Evolutionary conservation across 106 monocot species (phyloP).

Genomic region (Xerophyta viscosa): DNA sequence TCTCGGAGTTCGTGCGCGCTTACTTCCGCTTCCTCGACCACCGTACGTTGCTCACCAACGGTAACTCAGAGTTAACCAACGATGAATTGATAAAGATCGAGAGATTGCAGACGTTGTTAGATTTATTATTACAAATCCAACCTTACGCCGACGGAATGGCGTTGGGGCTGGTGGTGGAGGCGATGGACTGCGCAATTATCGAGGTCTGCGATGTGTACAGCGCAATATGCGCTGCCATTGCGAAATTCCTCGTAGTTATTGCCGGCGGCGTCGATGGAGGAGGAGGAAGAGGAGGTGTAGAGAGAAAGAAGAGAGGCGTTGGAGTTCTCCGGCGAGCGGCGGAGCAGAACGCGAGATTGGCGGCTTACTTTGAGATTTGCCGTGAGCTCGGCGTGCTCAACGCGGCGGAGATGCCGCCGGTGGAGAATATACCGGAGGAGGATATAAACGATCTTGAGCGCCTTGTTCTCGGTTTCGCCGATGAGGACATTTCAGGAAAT

Average conservation of each 20-base stretch:
- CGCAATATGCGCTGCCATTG: constrained; percentile 56
- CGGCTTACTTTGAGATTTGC: constrained; percentile 53
- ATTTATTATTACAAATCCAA: constrained; percentile 59
- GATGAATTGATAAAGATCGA: constrained; percentile 13
- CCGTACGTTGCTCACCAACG: constrained; percentile 27
- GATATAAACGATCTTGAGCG: constrained; percentile 59
- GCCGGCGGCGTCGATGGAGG: constrained; percentile 2
- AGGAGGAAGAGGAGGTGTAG: background rate
- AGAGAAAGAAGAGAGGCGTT: constrained; percentile 27
- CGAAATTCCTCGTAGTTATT: constrained; percentile 28
- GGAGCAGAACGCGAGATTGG: constrained; percentile 43
- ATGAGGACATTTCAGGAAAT: background rate
- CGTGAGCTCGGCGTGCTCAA: constrained; percentile 52
- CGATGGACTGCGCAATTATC: constrained; percentile 66
- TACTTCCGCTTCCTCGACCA: constrained; percentile 75
- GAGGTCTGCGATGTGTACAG: constrained; percentile 81
- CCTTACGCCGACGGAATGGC: constrained; percentile 62
- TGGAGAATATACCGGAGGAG: constrained; percentile 59
- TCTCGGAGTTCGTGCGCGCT: constrained; percentile 66
- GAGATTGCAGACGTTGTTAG: constrained; percentile 32
- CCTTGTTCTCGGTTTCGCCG: constrained; percentile 12
- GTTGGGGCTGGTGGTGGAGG: constrained; percentile 52
- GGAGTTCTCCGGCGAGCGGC: constrained; percentile 41
- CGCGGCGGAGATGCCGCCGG: constrained; percentile 36
- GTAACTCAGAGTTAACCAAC: background rate